Base-by-base conservation (phyloP, 768 basidiomycete species). In the Mycena indigotica region DNA sequence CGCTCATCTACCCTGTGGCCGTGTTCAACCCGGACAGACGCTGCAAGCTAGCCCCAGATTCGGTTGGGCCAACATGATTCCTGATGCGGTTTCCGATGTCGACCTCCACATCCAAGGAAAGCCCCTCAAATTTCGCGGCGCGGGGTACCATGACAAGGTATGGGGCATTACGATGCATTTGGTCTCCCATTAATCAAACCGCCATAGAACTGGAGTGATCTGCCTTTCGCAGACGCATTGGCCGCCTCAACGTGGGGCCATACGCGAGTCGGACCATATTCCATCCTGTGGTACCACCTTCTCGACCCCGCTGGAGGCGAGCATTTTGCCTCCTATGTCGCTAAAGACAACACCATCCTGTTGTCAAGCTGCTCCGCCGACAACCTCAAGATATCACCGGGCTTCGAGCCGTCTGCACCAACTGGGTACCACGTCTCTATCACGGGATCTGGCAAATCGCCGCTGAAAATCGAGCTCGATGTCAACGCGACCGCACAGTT, bases 121-220 rank as follows among this genome's bases (percentile, higher is more conserved):
- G 13, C 26, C 5, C 5, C 17, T 53, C 25, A 26, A 39, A 19
- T 53, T 53, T 40, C 12, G 4, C n/a, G 52, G 55, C 38, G 48
- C 53, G 8, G 61, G 61, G 49, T 62, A 62, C 29, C 61, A 62
- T 39, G 61, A 62, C 38, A 58, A 57, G 56, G 61, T 62, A 16
- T 19, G n/a, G n/a, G n/a, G n/a, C n/a, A n/a, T 39, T 38, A 15
- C 39, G 4, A 19, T 1, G 6, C 10, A 26, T 55, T 4, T 35
- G 6, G 16, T 45, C 10, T 28, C 19, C 23, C 40, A 29, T 49
- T 13, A 10, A 16, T 32, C 21, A 15, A 35, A 45, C 41, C 21
- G 12, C 19, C n/a, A n/a, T 41, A 63, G 62, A 57, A 57, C 12
- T 63, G 62, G 62, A 45, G 45, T n/a, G 41, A 39, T 28, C 28